Conservation (phyloP, 2,329 filamentous ascomycete genomes). For the Penicillium psychrosexuale region DNA sequence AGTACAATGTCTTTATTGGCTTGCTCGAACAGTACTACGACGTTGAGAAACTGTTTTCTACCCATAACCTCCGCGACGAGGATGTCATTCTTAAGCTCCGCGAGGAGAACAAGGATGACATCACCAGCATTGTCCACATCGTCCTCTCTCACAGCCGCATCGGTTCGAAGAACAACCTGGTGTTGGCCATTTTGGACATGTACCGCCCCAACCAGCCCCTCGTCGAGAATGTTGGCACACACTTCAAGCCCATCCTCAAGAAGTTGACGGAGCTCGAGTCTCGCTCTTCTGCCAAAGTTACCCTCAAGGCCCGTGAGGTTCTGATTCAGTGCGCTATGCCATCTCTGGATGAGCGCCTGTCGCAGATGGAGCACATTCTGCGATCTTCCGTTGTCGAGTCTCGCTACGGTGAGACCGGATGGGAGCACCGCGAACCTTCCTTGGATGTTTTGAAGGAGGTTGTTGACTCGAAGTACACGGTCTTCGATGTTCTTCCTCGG, state of each 20-base stretch:
- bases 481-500: conserved; percentile 89
- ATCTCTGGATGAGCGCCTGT: conserved; percentile 88
- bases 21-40: conserved; percentile 79
- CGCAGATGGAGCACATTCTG: conserved; percentile 98
- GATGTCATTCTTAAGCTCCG: conserved; percentile 89
- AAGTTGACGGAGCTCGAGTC: conserved; percentile 89
- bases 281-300: conserved; percentile 85
- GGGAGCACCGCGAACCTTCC: conserved; percentile 91
- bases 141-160: conserved; percentile 93
- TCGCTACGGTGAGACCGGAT: conserved; percentile 94
- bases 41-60: conserved; percentile 84
- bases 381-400: conserved; percentile 94
- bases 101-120: conserved; percentile 94
- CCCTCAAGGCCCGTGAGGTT: conserved; percentile 93
- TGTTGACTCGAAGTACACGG: conserved; percentile 96
- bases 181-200: conserved; percentile 86
- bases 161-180: conserved; percentile 86
- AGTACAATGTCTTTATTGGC: conserved; percentile 75
- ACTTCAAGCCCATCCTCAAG: conserved; percentile 77
- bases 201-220: conserved; percentile 94
- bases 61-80: conserved; percentile 80
- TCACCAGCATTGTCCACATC: conserved; percentile 76
- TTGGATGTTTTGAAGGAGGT: conserved; percentile 93
- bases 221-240: conserved; percentile 81
- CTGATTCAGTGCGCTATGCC: conserved; percentile 96